Conservation (phyloP, 352 stramenopile species). For the Pythium aphanidermatum region DNA sequence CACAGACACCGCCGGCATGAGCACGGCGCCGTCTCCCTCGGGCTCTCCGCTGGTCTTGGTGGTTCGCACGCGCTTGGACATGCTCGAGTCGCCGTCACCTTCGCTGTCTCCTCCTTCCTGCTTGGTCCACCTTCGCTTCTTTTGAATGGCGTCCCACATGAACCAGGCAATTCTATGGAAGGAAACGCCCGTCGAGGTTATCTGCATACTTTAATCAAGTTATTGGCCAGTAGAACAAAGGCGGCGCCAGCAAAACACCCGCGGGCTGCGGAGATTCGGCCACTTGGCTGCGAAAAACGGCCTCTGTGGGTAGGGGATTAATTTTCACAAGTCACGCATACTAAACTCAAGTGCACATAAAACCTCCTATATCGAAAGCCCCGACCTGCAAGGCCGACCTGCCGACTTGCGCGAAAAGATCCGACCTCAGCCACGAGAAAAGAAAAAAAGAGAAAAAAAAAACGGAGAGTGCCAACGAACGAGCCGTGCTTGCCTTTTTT, state of each 20-base stretch:
- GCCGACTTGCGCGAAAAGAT: constrained; percentile 9
- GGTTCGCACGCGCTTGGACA: constrained; percentile 66
- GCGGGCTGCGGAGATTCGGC: background rate
- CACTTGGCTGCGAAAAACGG: constrained; percentile 15
- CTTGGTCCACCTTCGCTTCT: constrained; percentile 6
- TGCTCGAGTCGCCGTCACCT: constrained; percentile 12
- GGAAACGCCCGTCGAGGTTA: constrained; percentile 9
- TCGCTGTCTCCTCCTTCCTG: background rate
- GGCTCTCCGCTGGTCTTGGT: constrained; percentile 12
- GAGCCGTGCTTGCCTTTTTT: no score
- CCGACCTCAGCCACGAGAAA: constrained; percentile 8
- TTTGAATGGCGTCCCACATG: constrained; percentile 23
- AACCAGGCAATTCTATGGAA: constrained; percentile 5
- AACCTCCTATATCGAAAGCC: constrained; percentile 13
- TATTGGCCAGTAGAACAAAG: constrained; percentile 1
- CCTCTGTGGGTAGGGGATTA: constrained; percentile 14
- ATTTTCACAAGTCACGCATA: constrained; percentile 11
- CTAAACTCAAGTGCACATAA: constrained; percentile 14
- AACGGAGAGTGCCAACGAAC: background rate
- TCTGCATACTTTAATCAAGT: constrained; percentile 13
- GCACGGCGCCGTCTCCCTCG: constrained; percentile 16
- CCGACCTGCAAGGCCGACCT: no score
- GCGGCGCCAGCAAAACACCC: constrained; percentile 7
- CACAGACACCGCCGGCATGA: constrained; percentile 50
- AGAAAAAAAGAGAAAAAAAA: background rate